Evolutionary conservation across 192 early-diverging fungal genomes (phyloP).

Genomic region (Geranomyces michiganensis): DNA sequence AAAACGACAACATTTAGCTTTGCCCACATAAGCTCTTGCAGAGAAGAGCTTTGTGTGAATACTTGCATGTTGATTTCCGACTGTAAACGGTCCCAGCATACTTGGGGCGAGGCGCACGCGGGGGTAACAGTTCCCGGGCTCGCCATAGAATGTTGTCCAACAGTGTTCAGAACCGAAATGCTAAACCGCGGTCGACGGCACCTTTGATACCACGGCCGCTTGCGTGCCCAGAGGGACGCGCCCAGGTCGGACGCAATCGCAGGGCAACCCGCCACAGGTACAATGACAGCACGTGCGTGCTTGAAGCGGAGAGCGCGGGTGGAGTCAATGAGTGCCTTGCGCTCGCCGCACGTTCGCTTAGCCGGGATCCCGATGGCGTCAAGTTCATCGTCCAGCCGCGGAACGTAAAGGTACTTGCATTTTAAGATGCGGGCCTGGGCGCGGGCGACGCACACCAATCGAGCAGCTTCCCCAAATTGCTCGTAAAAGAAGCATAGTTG

Average conservation of each 20-base stretch:
- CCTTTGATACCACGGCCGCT: constrained; percentile 11
- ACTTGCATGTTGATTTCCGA: constrained; percentile 8
- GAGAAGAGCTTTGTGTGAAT: neutral
- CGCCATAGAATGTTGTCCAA: neutral
- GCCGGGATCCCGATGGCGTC: neutral
- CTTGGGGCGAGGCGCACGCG: neutral
- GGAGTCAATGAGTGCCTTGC: constrained; percentile 8
- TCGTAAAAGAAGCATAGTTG: neutral
- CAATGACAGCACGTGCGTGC: neutral
- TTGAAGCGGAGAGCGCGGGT: constrained; percentile 12
- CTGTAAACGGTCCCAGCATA: neutral
- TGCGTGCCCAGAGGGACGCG: neutral
- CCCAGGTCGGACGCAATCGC: neutral
- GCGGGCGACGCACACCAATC: constrained; percentile 11
- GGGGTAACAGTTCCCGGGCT: neutral
- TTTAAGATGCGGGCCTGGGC: neutral
- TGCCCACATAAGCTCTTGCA: constrained; percentile 11
- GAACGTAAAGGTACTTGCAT: constrained; percentile 11
- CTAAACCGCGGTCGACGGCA: neutral
- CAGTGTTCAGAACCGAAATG: no score
- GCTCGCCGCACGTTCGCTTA: neutral
- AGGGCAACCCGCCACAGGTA: neutral
- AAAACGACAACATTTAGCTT: constrained; percentile 4
- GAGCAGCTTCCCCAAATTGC: constrained; percentile 9
- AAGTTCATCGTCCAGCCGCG: neutral